These are phyloP conservation scores for Sphaerosporella brunnea DNA, from an alignment of 495 filamentous ascomycete genomes.

Conservation along the genomic window DNA sequence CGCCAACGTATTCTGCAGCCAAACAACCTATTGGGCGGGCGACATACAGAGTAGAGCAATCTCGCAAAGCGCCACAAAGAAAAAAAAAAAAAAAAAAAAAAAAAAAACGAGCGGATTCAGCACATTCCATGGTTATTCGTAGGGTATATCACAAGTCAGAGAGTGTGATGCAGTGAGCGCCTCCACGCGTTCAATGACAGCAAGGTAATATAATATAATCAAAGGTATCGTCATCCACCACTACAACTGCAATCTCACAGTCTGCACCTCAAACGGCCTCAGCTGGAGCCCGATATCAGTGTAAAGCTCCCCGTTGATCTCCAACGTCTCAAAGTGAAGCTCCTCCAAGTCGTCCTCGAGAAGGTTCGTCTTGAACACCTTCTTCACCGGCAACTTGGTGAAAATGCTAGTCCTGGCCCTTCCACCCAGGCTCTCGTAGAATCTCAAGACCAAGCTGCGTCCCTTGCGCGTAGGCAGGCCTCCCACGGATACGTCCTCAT, in stretches of 20 bases:
- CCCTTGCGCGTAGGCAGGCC: slow-evolving; percentile 53
- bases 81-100: too few species aligned
- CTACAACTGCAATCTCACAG: slow-evolving; percentile 53
- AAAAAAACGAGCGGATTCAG: too few species aligned
- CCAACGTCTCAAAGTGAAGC: slow-evolving; percentile 32
- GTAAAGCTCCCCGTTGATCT: slow-evolving; percentile 31
- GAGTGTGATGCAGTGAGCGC: too few species aligned
- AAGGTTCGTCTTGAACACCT: slow-evolving; percentile 63
- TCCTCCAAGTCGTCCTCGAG: slow-evolving; percentile 51
- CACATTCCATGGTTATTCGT: too few species aligned
- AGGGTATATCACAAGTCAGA: too few species aligned
- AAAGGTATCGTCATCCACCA: too few species aligned
- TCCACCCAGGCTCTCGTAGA: slow-evolving; percentile 88
- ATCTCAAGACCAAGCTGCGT: slow-evolving; percentile 57
- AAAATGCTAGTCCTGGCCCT: slow-evolving; percentile 47
- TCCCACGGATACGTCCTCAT: slow-evolving; percentile 63
- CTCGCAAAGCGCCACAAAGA: too few species aligned
- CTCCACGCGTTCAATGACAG: too few species aligned
- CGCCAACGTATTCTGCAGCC: too few species aligned
- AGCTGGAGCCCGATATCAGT: slow-evolving; percentile 45
- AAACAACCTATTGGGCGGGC: too few species aligned
- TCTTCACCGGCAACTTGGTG: slow-evolving; percentile 50
- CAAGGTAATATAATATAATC: too few species aligned
- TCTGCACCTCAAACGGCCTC: slow-evolving; percentile 79
- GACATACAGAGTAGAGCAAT: too few species aligned